Percentiles rank a stretch among this genome's conserved stretches.
phyloP scores from a whole-genome alignment of 2,329 filamentous ascomycete genomes.

The Alternaria infectoria region DNA sequence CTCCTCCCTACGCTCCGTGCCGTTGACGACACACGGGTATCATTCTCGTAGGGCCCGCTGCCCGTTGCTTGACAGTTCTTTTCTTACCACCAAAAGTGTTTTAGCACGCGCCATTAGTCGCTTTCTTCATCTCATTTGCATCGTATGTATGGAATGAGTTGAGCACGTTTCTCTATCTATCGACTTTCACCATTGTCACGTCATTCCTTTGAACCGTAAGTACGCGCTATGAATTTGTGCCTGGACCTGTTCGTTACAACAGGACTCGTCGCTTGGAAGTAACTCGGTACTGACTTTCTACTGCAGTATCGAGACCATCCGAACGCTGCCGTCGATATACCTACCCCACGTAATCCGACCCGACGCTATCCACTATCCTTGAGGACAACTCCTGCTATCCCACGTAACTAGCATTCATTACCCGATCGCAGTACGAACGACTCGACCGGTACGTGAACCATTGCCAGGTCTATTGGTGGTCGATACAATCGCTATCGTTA shows the following conservation, averaged over 20 bases:
- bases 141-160: conserved; percentile 2
- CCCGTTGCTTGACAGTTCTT: conserved; percentile 13
- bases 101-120: conserved; percentile 18
- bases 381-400: neutral
- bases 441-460: conserved; percentile 14
- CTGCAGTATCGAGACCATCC: neutral
- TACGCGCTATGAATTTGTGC: conserved; percentile 1
- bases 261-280: neutral
- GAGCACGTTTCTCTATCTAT: conserved; percentile 1
- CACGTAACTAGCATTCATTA: neutral
- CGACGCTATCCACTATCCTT: neutral
- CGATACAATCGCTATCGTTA: neutral
- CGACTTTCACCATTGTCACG: neutral
- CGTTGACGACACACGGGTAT: conserved; percentile 32
- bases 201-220: conserved; percentile 16
- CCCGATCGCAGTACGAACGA: neutral
- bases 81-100: conserved; percentile 15
- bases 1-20: conserved; percentile 36
- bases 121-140: conserved; percentile 10
- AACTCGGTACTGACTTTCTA: conserved; percentile 11
- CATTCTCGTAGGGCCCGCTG: conserved; percentile 20
- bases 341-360: conserved; percentile 5
- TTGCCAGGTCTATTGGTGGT: neutral
- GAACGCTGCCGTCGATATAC: neutral
- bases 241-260: neutral